phyloP scores from a whole-genome alignment of 805 yeast species.

The Lipomyces chichibuensis region DNA sequence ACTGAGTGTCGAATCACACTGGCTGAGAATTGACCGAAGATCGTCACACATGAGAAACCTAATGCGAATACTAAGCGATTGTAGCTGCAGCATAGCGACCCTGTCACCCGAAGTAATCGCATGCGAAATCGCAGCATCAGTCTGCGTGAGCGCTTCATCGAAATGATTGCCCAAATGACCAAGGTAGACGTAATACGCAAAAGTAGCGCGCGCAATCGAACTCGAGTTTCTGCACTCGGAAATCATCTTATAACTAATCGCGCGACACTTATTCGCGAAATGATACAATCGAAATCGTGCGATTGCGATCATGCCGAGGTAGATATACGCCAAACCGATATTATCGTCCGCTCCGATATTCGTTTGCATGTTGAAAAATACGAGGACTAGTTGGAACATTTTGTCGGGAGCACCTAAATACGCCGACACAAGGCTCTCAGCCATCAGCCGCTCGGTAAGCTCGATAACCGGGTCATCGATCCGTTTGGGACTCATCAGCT shows the following conservation, averaged over 20 bases:
- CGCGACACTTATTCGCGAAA: conserved; percentile 22
- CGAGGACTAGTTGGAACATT: conserved; percentile 13
- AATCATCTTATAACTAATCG: conserved; percentile 9
- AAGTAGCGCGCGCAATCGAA: conserved; percentile 17
- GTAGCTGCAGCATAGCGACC: conserved; percentile 22
- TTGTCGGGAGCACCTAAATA: conserved; percentile 24
- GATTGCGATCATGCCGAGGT: conserved; percentile 29
- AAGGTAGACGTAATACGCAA: conserved; percentile 13
- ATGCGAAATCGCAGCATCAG: conserved; percentile 4
- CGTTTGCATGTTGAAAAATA: conserved; percentile 12
- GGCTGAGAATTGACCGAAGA: conserved; percentile 7
- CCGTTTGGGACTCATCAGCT: conserved; percentile 12
- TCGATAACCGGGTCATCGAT: conserved; percentile 3
- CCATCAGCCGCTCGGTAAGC: conserved; percentile 7
- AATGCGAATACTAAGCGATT: conserved; percentile 14
- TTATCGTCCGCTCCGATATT: conserved; percentile 25
- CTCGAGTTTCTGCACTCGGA: conserved; percentile 8
- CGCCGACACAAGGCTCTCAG: conserved; percentile 12
- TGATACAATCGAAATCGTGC: conserved; percentile 14
- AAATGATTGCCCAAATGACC: conserved; percentile 15
- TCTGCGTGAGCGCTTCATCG: neutral
- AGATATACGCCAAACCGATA: conserved; percentile 22
- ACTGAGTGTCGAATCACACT: conserved; percentile 4
- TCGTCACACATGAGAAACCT: conserved; percentile 13
- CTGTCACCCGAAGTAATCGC: conserved; percentile 32